Base-by-base conservation (phyloP, 139 green algal genomes). In the Spirogloea muscicola region DNA sequence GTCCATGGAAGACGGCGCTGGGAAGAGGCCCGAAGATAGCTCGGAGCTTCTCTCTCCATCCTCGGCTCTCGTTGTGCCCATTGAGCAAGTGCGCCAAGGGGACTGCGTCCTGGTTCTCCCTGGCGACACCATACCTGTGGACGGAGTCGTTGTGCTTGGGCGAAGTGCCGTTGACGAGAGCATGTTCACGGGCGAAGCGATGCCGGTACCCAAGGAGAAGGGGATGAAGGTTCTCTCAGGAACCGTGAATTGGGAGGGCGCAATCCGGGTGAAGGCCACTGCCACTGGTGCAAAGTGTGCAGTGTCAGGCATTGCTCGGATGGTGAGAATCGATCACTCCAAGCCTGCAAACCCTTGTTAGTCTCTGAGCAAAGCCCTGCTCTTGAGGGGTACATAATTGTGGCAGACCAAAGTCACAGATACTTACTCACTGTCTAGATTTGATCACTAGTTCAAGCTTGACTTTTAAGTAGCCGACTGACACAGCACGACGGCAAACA, bases 161-260 rank as follows among this genome's bases (percentile, higher is more conserved):
- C 64, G 80, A 34, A 91, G 86, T 13, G 88, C 93, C 69, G 82
- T 94, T 27, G 90, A 98, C 55, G 94, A 98, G 82, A 85, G 86
- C 78, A 96, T 98, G 93, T 85, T 98, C 27, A 98, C 91, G 9
- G 93, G 94, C 3, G 93, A 96, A 79, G 76, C 86, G 46, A 37
- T 68, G 31, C 86, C 90, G 0, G 88, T 72, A 31, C 5, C 42
- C 4, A 63, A 62, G 21, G 2, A 16, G 16, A 33, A 16, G 21
- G 61, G 61, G 0, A 38, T 18, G 3, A 2, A 36, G 4, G 61
- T 70, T 62, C 18, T 38, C 29, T 36, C 61, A 3, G 37, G 61
- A 27, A 70, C 61, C 18, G 61, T 70, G 27, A 70, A 70, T 3
- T 70, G 61, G 61, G 91, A 94, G 65, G 90, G 86, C 1, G 83